A percentile compares a stretch with the other conserved stretches of the same genome.
Evolutionary conservation across 2,329 filamentous ascomycete species (phyloP).

Genomic region (Fusarium sp.): DNA sequence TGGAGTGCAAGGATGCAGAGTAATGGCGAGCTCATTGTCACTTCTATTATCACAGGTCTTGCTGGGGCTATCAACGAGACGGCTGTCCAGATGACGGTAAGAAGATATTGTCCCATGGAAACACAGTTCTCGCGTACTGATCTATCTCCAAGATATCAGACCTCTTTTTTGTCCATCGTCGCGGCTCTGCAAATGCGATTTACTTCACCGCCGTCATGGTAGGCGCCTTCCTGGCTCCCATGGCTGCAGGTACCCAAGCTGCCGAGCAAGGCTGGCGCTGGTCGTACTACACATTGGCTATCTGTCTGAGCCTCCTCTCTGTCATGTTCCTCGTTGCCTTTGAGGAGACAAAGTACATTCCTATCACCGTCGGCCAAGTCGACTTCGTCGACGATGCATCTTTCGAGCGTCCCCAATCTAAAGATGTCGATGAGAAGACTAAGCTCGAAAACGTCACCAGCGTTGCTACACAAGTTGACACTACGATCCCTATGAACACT

Average conservation of each 20-base stretch:
- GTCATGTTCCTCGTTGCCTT: conserved; percentile 42
- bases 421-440: conserved; percentile 6
- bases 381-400: not conserved
- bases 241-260: conserved; percentile 48
- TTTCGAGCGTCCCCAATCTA: not conserved
- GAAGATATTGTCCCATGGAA: fast-evolving
- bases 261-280: conserved; percentile 43
- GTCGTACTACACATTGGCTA: conserved; percentile 45
- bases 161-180: conserved; percentile 52
- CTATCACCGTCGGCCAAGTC: conserved; percentile 11
- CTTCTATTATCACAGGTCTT: conserved; percentile 49
- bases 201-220: conserved; percentile 52
- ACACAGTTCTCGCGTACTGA: not conserved
- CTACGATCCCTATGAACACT: conserved; percentile 31
- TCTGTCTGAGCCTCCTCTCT: conserved; percentile 41
- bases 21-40: conserved; percentile 43
- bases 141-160: conserved; percentile 45
- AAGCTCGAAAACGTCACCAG: conserved; percentile 2
- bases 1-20: conserved; percentile 43
- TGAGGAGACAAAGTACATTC: conserved; percentile 51
- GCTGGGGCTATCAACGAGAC: conserved; percentile 57
- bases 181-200: conserved; percentile 49
- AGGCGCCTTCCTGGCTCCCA: conserved; percentile 49
- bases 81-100: conserved; percentile 54
- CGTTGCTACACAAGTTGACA: not conserved